These are phyloP conservation scores for Leonotis leonurus DNA, from an alignment of 257 asterid genomes.

Conservation along the genomic window DNA sequence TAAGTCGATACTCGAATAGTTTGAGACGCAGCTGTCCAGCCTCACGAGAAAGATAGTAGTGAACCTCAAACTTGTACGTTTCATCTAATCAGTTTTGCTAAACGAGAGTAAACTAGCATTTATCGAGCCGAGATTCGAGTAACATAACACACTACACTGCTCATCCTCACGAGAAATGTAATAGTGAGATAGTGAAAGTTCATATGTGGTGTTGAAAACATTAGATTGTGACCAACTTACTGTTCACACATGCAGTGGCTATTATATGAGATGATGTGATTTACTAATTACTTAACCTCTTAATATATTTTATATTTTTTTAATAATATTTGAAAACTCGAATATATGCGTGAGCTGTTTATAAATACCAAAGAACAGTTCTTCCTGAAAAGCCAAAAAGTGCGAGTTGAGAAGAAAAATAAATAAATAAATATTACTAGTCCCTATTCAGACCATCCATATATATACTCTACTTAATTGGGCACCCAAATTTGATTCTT, in stretches of 20 bases:
- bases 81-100: too few relatives aligned
- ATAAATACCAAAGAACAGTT: slow-evolving; percentile 1
- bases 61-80: not conserved
- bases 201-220: too few relatives aligned
- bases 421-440: not conserved
- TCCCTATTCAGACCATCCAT: slow-evolving; percentile 26
- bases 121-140: not conserved
- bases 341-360: not conserved
- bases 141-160: not conserved
- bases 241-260: not conserved
- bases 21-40: too few relatives aligned
- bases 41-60: too few relatives aligned
- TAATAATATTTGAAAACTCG: too few relatives aligned
- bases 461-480: slow-evolving; percentile 21
- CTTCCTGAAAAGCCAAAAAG: not conserved
- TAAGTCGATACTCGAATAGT: too few relatives aligned
- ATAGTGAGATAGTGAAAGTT: too few relatives aligned
- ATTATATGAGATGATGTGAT: too few relatives aligned
- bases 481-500: slow-evolving; percentile 18
- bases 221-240: too few relatives aligned
- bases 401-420: too few relatives aligned
- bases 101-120: not conserved
- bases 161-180: not conserved
- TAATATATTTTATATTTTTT: too few relatives aligned
- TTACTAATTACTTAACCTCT: too few relatives aligned